Evolutionary conservation across 179 eudicot species (phyloP).

Genomic region (Heliamphora pulchella): DNA sequence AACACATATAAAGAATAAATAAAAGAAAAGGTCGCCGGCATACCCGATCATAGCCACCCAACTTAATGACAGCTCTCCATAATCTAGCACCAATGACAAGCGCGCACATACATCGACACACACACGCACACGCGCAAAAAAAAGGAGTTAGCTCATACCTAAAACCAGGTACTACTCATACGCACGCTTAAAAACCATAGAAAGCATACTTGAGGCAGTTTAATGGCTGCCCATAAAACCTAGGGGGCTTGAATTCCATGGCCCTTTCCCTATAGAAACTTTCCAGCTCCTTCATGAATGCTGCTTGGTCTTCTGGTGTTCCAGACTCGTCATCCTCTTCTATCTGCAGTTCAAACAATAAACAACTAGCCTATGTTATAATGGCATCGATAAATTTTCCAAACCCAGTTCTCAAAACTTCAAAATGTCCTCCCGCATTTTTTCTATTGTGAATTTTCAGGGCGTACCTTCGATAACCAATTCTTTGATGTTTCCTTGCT

Average conservation of each 20-base stretch:
- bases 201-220: conserved; percentile 44
- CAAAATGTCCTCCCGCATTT: neutral
- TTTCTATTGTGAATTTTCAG: neutral
- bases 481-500: conserved; percentile 22
- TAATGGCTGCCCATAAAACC: conserved; percentile 45
- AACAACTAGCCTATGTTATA: neutral
- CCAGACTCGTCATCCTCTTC: conserved; percentile 42
- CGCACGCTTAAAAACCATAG: neutral
- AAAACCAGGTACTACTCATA: neutral
- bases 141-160: conserved; percentile 9
- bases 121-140: neutral
- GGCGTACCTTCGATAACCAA: conserved; percentile 21
- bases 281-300: conserved; percentile 45
- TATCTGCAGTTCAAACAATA: conserved; percentile 21
- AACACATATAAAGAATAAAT: neutral
- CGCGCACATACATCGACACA: no score
- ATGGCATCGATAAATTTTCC: neutral
- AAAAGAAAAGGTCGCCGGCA: conserved; percentile 16
- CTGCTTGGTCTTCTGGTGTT: conserved; percentile 43
- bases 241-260: conserved; percentile 45
- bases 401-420: neutral
- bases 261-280: conserved; percentile 34
- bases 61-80: conserved; percentile 69
- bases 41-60: conserved; percentile 99
- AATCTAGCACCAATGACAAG: conserved; percentile 37